Percentiles rank a stretch among this genome's conserved stretches.
These are phyloP conservation scores for Ilyonectria destructans DNA, from an alignment of 2,329 filamentous ascomycete genomes.

Conservation along the genomic window DNA sequence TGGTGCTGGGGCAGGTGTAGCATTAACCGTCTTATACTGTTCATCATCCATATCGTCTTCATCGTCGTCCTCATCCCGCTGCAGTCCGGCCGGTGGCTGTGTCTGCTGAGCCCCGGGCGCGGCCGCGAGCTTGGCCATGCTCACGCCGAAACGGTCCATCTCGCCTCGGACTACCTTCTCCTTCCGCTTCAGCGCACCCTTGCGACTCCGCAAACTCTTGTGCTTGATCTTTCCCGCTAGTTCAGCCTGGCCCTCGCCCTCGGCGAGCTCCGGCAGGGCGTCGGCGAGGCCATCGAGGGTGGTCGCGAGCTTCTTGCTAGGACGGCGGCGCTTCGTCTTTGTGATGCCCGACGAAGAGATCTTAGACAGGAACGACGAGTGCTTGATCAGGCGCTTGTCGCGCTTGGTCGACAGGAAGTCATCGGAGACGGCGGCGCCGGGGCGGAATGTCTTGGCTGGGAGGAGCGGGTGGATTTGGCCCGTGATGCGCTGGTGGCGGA, in stretches of 20 bases:
- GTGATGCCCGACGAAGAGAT: conserved; percentile 30
- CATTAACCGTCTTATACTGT: conserved; percentile 20
- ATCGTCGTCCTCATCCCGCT: conserved; percentile 36
- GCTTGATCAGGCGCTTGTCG: conserved; percentile 88
- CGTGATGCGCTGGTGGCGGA: conserved; percentile 68
- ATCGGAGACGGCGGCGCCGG: conserved; percentile 67
- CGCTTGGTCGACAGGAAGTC: conserved; percentile 82
- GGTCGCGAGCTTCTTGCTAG: conserved; percentile 84
- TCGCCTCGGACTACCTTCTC: conserved; percentile 85
- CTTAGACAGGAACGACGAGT: conserved; percentile 75
- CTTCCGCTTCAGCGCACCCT: conserved; percentile 87
- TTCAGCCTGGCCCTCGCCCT: conserved; percentile 63
- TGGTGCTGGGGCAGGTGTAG: conserved; percentile 36
- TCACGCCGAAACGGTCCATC: conserved; percentile 87
- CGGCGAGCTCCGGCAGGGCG: conserved; percentile 78
- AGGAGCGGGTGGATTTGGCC: conserved; percentile 66
- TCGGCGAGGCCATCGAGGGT: conserved; percentile 84
- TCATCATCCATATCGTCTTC: conserved; percentile 38
- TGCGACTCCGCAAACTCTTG: conserved; percentile 81
- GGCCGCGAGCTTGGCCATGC: conserved; percentile 81
- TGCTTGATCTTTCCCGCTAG: conserved; percentile 77
- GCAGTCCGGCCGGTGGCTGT: conserved; percentile 20
- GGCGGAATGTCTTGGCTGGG: conserved; percentile 68
- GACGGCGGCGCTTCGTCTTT: conserved; percentile 62
- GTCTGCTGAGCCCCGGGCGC: conserved; percentile 49